These are phyloP conservation scores for Artemisia princeps DNA, from an alignment of 140 eudicot genomes.

Conservation along the genomic window DNA sequence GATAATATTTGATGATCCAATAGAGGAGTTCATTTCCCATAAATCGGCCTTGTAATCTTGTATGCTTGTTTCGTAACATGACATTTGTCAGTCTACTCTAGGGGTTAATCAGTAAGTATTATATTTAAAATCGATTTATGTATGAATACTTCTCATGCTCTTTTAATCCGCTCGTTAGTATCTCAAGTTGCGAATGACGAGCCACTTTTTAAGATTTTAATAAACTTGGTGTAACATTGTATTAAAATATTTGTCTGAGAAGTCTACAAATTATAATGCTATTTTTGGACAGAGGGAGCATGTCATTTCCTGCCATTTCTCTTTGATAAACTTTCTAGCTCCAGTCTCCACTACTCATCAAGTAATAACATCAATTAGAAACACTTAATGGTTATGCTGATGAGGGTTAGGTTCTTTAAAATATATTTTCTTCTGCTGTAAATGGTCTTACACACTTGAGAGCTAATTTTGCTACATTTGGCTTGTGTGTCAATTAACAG, in stretches of 20 bases:
- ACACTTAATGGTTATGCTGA: not conserved
- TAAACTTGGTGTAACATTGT: not conserved
- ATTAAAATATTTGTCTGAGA: not conserved
- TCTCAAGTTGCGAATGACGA: not conserved
- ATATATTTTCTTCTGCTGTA: constrained; percentile 12
- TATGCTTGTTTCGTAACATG: not conserved
- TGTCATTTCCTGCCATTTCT: not conserved
- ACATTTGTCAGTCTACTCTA: constrained; percentile 12
- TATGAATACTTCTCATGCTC: constrained; percentile 13
- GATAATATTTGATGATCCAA: constrained; percentile 5
- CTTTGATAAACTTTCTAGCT: not conserved
- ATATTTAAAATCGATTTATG: not conserved
- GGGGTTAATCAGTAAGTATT: not conserved
- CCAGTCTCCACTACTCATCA: not conserved
- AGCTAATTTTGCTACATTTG: constrained; percentile 21
- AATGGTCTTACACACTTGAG: not conserved
- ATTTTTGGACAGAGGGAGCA: not conserved
- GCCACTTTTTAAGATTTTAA: not conserved
- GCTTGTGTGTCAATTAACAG: not conserved
- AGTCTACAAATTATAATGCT: not conserved
- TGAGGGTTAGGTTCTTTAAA: constrained; percentile 7
- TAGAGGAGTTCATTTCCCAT: not conserved
- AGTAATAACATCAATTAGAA: constrained; percentile 4
- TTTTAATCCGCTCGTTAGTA: not conserved
- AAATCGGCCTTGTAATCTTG: constrained; percentile 8